Conservation (phyloP, 495 filamentous ascomycete species). For the Tuber magnatum region DNA sequence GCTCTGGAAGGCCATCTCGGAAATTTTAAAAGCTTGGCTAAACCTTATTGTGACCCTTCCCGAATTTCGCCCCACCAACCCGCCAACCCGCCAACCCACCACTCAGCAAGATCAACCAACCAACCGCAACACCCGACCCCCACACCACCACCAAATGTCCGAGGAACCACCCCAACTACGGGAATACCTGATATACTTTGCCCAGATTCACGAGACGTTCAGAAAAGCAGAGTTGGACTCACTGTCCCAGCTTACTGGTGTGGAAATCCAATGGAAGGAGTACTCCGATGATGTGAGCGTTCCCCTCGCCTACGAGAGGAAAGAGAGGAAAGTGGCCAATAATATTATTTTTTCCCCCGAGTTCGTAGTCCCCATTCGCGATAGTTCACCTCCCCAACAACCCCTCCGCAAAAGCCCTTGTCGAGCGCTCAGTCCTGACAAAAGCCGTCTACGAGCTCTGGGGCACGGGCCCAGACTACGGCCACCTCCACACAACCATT, state of each 20-base stretch:
- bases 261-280: constrained; percentile 61
- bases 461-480: constrained; percentile 63
- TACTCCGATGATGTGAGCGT: constrained; percentile 65
- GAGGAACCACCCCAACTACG: neutral
- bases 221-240: constrained; percentile 79
- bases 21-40: constrained; percentile 1
- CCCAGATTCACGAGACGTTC: constrained; percentile 84
- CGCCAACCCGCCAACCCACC: neutral
- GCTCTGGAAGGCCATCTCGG: neutral
- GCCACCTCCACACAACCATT: constrained; percentile 61
- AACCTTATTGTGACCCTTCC: neutral
- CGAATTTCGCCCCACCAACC: neutral
- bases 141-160: neutral
- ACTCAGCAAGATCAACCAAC: neutral
- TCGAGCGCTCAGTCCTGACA: constrained; percentile 68
- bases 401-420: constrained; percentile 56
- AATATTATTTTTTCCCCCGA: neutral
- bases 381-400: constrained; percentile 62
- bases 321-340: constrained; percentile 2
- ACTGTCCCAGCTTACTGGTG: constrained; percentile 59
- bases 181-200: constrained; percentile 85
- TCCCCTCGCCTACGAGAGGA: neutral
- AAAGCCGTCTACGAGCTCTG: constrained; percentile 83
- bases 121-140: neutral
- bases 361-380: constrained; percentile 75